phyloP scores from a whole-genome alignment of 1,139 yeast genomes.

The Pneumocystis canis region DNA sequence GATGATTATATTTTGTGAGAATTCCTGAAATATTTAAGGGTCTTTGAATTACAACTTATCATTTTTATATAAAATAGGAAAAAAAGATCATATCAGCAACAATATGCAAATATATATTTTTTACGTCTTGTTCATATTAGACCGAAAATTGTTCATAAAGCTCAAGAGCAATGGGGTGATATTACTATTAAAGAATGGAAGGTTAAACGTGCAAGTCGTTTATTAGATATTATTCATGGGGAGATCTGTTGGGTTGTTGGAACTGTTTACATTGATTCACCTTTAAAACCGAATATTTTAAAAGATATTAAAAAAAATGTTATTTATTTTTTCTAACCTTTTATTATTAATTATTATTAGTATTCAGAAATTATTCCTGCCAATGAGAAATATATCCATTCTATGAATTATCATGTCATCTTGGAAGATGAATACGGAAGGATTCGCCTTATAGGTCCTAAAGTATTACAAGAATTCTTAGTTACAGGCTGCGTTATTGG shows the following conservation, averaged over 20 bases:
- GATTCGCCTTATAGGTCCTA: conserved; percentile 55
- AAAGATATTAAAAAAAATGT: conserved; percentile 49
- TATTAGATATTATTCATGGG: conserved; percentile 57
- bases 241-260: conserved; percentile 83
- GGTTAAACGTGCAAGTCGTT: conserved; percentile 36
- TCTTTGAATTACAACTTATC: conserved; percentile 12
- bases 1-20: not conserved
- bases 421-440: conserved; percentile 92
- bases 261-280: conserved; percentile 71
- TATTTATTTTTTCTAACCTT: not conserved
- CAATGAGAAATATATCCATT: conserved; percentile 33
- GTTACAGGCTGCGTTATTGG: conserved; percentile 86
- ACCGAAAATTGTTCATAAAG: conserved; percentile 39
- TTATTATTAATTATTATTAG: conserved; percentile 4
- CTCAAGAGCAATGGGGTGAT: conserved; percentile 36
- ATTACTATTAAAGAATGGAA: conserved; percentile 26
- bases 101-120: conserved; percentile 62
- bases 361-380: conserved; percentile 30
- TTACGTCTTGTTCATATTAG: conserved; percentile 43
- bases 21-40: not conserved
- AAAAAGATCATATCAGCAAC: conserved; percentile 46
- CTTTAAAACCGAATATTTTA: conserved; percentile 68
- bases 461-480: conserved; percentile 36
- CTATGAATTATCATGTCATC: conserved; percentile 47
- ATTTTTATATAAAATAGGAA: conserved; percentile 15